A percentile compares a stretch with the other conserved stretches of the same genome.
Evolutionary conservation across 345 rosid genomes (phyloP).

Genomic region (Eucalyptus curtisii): DNA sequence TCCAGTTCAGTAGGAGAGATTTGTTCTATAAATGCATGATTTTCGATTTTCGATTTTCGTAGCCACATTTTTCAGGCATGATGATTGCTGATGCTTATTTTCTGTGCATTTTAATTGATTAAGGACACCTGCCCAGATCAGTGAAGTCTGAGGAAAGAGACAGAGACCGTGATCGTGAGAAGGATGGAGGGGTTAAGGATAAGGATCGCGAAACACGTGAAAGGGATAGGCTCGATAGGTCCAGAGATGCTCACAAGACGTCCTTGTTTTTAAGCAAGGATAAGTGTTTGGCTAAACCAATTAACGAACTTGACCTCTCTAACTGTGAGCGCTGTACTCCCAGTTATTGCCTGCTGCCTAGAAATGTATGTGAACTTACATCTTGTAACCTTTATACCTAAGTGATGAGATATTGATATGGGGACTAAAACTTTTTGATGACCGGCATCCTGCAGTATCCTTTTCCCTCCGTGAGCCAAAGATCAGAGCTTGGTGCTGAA

Average conservation of each 20-base stretch:
- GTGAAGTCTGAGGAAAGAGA: slow-evolving; percentile 66
- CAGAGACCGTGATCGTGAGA: slow-evolving; percentile 50
- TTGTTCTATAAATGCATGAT: neutral
- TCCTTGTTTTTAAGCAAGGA: slow-evolving; percentile 57
- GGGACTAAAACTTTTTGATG: neutral
- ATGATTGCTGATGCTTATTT: neutral
- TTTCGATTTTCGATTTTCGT: neutral
- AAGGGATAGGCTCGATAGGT: slow-evolving; percentile 71
- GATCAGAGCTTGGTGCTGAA: slow-evolving; percentile 68
- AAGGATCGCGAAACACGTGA: slow-evolving; percentile 54
- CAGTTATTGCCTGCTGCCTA: slow-evolving; percentile 93
- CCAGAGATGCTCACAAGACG: slow-evolving; percentile 19
- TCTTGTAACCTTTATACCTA: neutral
- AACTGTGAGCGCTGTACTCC: slow-evolving; percentile 97
- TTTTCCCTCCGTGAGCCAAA: slow-evolving; percentile 72
- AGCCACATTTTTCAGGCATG: neutral
- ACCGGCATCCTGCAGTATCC: slow-evolving; percentile 53
- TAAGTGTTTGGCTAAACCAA: slow-evolving; percentile 71
- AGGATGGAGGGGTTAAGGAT: slow-evolving; percentile 54
- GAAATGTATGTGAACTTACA: slow-evolving; percentile 28
- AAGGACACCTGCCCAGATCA: slow-evolving; percentile 53
- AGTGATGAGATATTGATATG: neutral
- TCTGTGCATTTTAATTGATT: slow-evolving; percentile 14
- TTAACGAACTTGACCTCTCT: slow-evolving; percentile 89
- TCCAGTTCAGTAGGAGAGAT: neutral